Base-by-base conservation (phyloP, 2,329 filamentous ascomycete genomes). In the Macrophomina pseudophaseolina region DNA sequence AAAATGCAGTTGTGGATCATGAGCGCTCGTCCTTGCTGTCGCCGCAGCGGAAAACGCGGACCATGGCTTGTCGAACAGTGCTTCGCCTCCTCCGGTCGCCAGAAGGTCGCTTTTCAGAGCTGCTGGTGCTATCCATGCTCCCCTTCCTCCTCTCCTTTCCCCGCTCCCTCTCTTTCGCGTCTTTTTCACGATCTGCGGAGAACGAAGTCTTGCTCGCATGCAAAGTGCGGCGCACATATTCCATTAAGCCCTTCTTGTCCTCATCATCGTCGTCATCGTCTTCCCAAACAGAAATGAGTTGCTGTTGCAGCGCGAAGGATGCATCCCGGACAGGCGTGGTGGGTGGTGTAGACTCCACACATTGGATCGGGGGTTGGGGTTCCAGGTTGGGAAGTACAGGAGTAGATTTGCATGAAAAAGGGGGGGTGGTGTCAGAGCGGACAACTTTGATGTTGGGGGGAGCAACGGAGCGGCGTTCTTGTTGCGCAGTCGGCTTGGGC, bases 231-330 rank as follows among this genome's bases (percentile, higher is more conserved):
- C 48, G 32, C 32, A 66, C 53, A 33, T 66, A 66, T 16, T 59
- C 46, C 44, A 66, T 42, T 12, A 66, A 23, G 1, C 64, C 64
- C 6, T 7, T 51, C 51, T 58, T 56, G 5, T 66, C 64, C 9
- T 60, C 53, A 11, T 66, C 64, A 11, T 66, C 64, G 23, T 54
- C 52, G 40, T 66, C 64, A 18, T 66, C 64, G 9, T 49, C 42
- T 8, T 66, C 64, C 64, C 64, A 66, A 2, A 66, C 64, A 7
- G 64, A 66, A 4, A 66, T 40, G 3, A 54, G n/a, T 11, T 66
- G 64, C 32, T 60, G 53, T 32, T 52, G 60, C 33, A 66, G 46
- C 8, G 64, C 64, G 23, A 59, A 42, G 5, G 53, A 51, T n/a
- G 64, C 54, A 14, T 40, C 48, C 14, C 53, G 63, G 16, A 65